Conservation (phyloP, 768 basidiomycete genomes). For the Calocybe cyanea region DNA sequence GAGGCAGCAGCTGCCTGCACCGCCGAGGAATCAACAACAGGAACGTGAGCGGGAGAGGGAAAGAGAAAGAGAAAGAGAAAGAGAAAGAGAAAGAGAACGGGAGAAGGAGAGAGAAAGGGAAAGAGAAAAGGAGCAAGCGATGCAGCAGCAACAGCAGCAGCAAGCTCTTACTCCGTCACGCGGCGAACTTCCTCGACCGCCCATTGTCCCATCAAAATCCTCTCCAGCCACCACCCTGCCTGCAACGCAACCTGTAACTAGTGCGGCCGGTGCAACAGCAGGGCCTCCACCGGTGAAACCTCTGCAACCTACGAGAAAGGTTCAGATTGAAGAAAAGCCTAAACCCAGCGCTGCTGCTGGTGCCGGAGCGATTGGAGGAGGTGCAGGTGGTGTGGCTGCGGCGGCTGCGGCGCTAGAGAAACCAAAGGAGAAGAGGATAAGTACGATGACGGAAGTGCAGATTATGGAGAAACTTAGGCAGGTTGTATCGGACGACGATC, state of each 20-base stretch:
- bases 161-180: slow-evolving; percentile 15
- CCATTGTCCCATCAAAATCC: slow-evolving; percentile 36
- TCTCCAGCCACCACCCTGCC: slow-evolving; percentile 45
- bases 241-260: slow-evolving; percentile 39
- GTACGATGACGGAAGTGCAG: slow-evolving; percentile 95
- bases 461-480: slow-evolving; percentile 96
- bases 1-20: slow-evolving; percentile 20
- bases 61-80: slow-evolving; percentile 22
- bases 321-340: slow-evolving; percentile 53
- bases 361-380: no score
- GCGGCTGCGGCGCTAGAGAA: slow-evolving; percentile 75
- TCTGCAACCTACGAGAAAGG: slow-evolving; percentile 71
- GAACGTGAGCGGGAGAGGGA: slow-evolving; percentile 16
- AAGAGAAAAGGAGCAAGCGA: slow-evolving; percentile 19
- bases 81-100: slow-evolving; percentile 20
- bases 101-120: slow-evolving; percentile 19
- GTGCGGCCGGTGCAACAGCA: slow-evolving; percentile 45
- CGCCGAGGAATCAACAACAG: slow-evolving; percentile 31
- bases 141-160: slow-evolving; percentile 21
- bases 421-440: slow-evolving; percentile 86
- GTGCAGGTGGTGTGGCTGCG: slow-evolving; percentile 53
- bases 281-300: slow-evolving; percentile 70
- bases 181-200: slow-evolving; percentile 29
- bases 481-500: slow-evolving; percentile 85
- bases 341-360: slow-evolving; percentile 34